Percentiles rank a stretch among this genome's conserved stretches.
Conservation (phyloP, 1,284 basidiomycete species). For the Stygiomarasmius scandens region DNA sequence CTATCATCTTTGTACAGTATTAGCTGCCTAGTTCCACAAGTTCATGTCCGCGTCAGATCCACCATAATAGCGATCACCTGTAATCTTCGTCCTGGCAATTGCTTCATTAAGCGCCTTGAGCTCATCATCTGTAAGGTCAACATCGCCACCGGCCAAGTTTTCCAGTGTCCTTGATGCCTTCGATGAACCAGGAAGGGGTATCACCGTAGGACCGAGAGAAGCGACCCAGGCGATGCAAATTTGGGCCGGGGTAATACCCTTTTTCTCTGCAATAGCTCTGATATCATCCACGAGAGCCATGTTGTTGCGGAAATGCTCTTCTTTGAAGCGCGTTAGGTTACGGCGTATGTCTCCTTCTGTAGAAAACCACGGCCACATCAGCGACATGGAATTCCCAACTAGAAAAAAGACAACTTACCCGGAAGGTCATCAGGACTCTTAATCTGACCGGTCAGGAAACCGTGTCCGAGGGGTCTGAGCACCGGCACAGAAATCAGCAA, state of each 20-base stretch:
- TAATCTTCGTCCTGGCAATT: not conserved
- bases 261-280: slow-evolving; percentile 47
- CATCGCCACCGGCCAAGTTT: slow-evolving; percentile 45
- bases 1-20: too few relatives aligned
- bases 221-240: slow-evolving; percentile 66
- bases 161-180: slow-evolving; percentile 42
- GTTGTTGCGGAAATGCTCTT: slow-evolving; percentile 54
- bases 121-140: slow-evolving; percentile 43
- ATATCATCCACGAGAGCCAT: slow-evolving; percentile 53
- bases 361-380: too few relatives aligned
- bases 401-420: slow-evolving; percentile 28
- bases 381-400: too few relatives aligned
- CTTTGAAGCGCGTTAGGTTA: slow-evolving; percentile 26
- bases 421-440: slow-evolving; percentile 45
- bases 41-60: not conserved
- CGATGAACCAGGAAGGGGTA: slow-evolving; percentile 61
- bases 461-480: slow-evolving; percentile 54
- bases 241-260: slow-evolving; percentile 56
- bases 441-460: slow-evolving; percentile 57
- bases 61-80: slow-evolving; percentile 2
- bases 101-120: slow-evolving; percentile 36
- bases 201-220: slow-evolving; percentile 47
- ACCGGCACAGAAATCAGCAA: too few relatives aligned
- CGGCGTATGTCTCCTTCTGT: slow-evolving; percentile 29
- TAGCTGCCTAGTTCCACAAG: too few relatives aligned